Conservation (phyloP, 116 monocot species). For the Thalassia testudinum region DNA sequence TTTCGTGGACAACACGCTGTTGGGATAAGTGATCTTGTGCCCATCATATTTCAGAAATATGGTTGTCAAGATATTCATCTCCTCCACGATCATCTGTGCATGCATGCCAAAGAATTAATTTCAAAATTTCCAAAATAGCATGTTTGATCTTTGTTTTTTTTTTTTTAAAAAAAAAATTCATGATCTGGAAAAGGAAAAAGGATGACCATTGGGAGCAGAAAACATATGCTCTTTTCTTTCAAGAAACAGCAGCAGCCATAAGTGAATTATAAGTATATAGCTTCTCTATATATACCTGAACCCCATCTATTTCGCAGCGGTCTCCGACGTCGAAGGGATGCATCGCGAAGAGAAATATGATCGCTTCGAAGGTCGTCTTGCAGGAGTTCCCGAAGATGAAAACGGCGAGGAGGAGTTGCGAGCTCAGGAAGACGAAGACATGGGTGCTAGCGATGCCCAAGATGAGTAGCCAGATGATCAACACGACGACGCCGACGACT, state of each 20-base stretch:
- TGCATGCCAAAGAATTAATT: neutral
- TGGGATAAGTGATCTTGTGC: conserved; percentile 72
- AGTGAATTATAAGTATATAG: too few species aligned
- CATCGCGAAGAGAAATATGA: conserved; percentile 88
- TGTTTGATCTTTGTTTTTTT: too few species aligned
- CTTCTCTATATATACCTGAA: conserved; percentile 52
- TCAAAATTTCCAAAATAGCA: neutral
- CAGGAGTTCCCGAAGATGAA: conserved; percentile 93
- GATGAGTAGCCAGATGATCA: conserved; percentile 66
- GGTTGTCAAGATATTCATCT: conserved; percentile 84
- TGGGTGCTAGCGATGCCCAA: conserved; percentile 60
- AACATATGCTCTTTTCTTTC: too few species aligned
- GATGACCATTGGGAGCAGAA: too few species aligned
- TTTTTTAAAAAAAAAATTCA: too few species aligned
- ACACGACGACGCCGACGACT: conserved; percentile 43
- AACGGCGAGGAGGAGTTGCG: conserved; percentile 63
- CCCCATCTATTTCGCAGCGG: conserved; percentile 65
- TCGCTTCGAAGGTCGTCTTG: conserved; percentile 72
- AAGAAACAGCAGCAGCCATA: too few species aligned
- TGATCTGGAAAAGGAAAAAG: too few species aligned
- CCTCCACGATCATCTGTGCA: conserved; percentile 66
- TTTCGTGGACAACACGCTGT: conserved; percentile 39
- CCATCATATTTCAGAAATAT: conserved; percentile 61
- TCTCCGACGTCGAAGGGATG: conserved; percentile 97
- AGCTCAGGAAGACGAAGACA: conserved; percentile 66